These are phyloP conservation scores for Dryas octopetala DNA, from an alignment of 306 rosid genomes.

Conservation along the genomic window DNA sequence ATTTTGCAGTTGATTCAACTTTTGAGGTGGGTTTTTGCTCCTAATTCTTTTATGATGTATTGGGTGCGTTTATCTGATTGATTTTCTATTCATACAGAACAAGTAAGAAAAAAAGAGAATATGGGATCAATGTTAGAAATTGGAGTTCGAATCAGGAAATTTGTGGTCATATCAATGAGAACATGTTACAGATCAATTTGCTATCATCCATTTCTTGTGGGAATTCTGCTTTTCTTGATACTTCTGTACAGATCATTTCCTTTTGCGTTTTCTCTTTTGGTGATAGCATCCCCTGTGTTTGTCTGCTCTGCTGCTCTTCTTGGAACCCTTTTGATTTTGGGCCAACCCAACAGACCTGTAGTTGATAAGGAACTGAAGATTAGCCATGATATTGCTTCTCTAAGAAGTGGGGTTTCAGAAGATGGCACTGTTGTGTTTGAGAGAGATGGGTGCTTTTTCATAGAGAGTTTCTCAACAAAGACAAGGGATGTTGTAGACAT, in stretches of 20 bases:
- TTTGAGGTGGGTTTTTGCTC: slow-evolving; percentile 40
- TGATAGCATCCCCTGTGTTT: slow-evolving; percentile 82
- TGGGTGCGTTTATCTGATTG: slow-evolving; percentile 21
- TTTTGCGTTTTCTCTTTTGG: slow-evolving; percentile 60
- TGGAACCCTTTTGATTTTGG: slow-evolving; percentile 88
- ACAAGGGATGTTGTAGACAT: slow-evolving; percentile 42
- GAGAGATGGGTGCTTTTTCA: slow-evolving; percentile 48
- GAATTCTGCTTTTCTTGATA: slow-evolving; percentile 54
- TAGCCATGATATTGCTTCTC: slow-evolving; percentile 46
- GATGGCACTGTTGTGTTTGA: slow-evolving; percentile 41
- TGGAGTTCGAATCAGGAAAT: slow-evolving; percentile 47
- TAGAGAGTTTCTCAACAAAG: slow-evolving; percentile 38
- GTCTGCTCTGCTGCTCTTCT: slow-evolving; percentile 84
- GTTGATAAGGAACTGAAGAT: slow-evolving; percentile 46
- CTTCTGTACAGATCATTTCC: slow-evolving; percentile 67
- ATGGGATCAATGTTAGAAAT: slow-evolving; percentile 64
- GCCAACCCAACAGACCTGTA: slow-evolving; percentile 65
- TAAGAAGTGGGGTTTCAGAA: slow-evolving; percentile 45
- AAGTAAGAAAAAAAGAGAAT: background rate
- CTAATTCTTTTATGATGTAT: slow-evolving; percentile 20
- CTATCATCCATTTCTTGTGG: slow-evolving; percentile 71
- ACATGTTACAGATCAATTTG: slow-evolving; percentile 58
- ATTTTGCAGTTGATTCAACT: slow-evolving; percentile 31
- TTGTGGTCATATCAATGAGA: slow-evolving; percentile 38
- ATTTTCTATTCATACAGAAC: slow-evolving; percentile 18